phyloP scores from a whole-genome alignment of 2,329 filamentous ascomycete species.

The Fonsecaea pedrosoi region DNA sequence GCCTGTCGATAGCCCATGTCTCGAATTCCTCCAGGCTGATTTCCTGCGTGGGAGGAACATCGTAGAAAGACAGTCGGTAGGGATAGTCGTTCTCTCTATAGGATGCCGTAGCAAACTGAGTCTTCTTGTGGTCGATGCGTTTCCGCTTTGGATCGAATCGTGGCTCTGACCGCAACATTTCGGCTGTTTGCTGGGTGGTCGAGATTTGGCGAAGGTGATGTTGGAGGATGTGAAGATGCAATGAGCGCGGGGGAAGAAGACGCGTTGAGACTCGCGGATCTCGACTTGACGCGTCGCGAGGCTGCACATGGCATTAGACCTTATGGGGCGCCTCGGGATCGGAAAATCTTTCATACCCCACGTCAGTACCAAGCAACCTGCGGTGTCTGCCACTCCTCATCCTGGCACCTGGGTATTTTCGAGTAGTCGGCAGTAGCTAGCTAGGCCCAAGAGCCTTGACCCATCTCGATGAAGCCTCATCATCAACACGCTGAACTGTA shows the following conservation, averaged over 20 bases:
- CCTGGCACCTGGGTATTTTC: too few species aligned
- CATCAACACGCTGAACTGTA: background rate
- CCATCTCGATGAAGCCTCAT: background rate
- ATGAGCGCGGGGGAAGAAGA: slow-evolving; percentile 12
- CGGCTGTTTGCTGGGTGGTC: slow-evolving; percentile 8
- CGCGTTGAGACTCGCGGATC: slow-evolving; percentile 8
- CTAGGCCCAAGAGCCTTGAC: background rate
- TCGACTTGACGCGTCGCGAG: slow-evolving; percentile 13
- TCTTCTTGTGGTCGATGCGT: slow-evolving; percentile 79
- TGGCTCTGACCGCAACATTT: slow-evolving; percentile 54
- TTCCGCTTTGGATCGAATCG: slow-evolving; percentile 72
- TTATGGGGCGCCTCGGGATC: background rate
- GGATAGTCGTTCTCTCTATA: slow-evolving; percentile 82
- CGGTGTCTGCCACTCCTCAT: too few species aligned
- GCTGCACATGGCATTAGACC: background rate
- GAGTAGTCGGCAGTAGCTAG: too few species aligned
- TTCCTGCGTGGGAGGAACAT: slow-evolving; percentile 84
- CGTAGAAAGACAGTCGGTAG: slow-evolving; percentile 90
- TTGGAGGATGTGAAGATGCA: background rate
- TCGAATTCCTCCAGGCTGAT: slow-evolving; percentile 98
- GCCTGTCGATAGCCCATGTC: slow-evolving; percentile 94
- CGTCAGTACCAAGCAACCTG: too few species aligned
- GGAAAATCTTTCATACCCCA: background rate
- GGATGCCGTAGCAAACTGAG: slow-evolving; percentile 78
- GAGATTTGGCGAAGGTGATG: background rate